Conservation (phyloP, 2,329 filamentous ascomycete genomes). For the Neoscytalidium dimidiatum region DNA sequence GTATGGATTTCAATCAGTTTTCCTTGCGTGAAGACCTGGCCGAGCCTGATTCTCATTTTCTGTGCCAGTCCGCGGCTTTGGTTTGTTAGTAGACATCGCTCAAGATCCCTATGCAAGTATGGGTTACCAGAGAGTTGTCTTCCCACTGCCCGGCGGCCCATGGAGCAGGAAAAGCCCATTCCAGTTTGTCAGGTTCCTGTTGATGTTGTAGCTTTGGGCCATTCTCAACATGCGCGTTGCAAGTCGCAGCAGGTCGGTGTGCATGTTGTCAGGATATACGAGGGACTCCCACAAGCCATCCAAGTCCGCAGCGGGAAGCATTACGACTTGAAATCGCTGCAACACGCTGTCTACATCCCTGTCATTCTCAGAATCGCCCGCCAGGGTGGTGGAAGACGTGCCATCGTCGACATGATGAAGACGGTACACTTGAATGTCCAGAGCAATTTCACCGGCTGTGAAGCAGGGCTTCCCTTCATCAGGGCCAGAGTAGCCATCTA, state of each 20-base stretch:
- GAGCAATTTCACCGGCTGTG: slow-evolving; percentile 33
- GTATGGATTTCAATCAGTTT: slow-evolving; percentile 50
- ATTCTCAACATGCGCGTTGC: slow-evolving; percentile 40
- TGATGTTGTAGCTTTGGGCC: neutral
- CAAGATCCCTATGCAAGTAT: neutral
- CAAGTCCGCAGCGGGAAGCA: slow-evolving; percentile 42
- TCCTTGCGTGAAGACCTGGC: slow-evolving; percentile 35
- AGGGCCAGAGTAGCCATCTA: slow-evolving; percentile 42
- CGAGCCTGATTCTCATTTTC: slow-evolving; percentile 50
- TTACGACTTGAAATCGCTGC: slow-evolving; percentile 35
- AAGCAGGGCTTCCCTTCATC: slow-evolving; percentile 25
- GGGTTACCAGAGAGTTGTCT: slow-evolving; percentile 45
- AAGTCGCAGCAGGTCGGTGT: slow-evolving; percentile 43
- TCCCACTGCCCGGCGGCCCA: slow-evolving; percentile 47
- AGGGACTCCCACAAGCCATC: slow-evolving; percentile 50
- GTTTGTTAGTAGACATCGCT: neutral
- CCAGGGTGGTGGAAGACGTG: slow-evolving; percentile 20
- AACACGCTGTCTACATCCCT: slow-evolving; percentile 29
- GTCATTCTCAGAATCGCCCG: slow-evolving; percentile 16
- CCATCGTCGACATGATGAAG: slow-evolving; percentile 32
- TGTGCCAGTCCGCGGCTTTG: slow-evolving; percentile 49
- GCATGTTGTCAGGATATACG: slow-evolving; percentile 46
- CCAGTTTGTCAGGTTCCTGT: slow-evolving; percentile 44
- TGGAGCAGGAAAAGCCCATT: slow-evolving; percentile 47
- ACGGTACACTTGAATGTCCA: slow-evolving; percentile 47